Evolutionary conservation across 805 yeast genomes (phyloP).

Genomic region (Candida sphagnicola): DNA sequence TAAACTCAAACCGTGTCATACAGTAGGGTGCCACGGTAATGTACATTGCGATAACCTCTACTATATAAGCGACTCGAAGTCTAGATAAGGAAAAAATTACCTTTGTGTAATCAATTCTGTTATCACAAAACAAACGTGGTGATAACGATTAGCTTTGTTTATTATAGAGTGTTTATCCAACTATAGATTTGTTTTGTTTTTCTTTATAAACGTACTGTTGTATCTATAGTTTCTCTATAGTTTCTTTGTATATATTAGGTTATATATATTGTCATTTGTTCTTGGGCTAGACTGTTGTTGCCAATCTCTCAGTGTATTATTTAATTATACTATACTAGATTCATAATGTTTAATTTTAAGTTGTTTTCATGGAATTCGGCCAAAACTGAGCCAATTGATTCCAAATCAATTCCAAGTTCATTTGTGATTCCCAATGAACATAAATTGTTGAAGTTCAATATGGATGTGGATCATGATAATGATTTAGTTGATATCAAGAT

Average conservation of each 20-base stretch:
- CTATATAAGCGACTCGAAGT: background rate
- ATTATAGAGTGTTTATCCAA: background rate
- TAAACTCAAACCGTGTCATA: too few species aligned
- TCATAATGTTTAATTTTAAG: constrained; percentile 7
- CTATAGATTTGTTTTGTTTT: background rate
- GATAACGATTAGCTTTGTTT: background rate
- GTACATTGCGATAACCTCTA: too few species aligned
- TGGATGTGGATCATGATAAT: constrained; percentile 24
- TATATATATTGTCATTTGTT: background rate
- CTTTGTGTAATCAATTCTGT: background rate
- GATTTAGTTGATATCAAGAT: constrained; percentile 35
- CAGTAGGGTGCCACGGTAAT: too few species aligned
- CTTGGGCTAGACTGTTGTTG: too few species aligned
- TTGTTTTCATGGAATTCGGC: constrained; percentile 6
- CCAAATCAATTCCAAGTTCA: constrained; percentile 19
- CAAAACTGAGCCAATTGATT: constrained; percentile 2
- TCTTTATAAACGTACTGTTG: constrained; percentile 1
- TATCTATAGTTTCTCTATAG: background rate
- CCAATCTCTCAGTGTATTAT: too few species aligned
- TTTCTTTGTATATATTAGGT: background rate
- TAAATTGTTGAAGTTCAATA: constrained; percentile 28
- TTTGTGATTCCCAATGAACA: constrained; percentile 29
- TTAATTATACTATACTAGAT: too few species aligned
- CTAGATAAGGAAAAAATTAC: constrained; percentile 1
- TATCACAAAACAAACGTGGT: background rate